These are phyloP conservation scores for Pseudozyma hubeiensis DNA, from an alignment of 1,284 basidiomycete species.

Conservation along the genomic window DNA sequence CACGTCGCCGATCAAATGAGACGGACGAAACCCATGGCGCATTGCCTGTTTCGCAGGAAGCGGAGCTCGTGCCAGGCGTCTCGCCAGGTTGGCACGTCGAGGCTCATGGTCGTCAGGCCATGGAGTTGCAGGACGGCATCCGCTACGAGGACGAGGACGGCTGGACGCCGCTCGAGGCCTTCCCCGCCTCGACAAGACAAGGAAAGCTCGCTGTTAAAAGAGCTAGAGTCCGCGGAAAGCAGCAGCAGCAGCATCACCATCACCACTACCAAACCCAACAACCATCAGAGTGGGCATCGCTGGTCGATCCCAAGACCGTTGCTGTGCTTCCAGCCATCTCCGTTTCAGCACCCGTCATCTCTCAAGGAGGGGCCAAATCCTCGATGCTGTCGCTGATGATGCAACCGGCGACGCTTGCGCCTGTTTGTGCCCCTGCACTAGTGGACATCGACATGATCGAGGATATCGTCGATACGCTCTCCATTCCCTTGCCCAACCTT, in stretches of 20 bases:
- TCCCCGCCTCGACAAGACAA: constrained; percentile 36
- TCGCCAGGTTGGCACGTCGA: constrained; percentile 59
- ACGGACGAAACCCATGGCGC: constrained; percentile 15
- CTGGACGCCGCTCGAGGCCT: constrained; percentile 52
- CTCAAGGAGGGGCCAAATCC: constrained; percentile 2
- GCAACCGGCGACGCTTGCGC: not conserved
- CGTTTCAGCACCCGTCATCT: constrained; percentile 11
- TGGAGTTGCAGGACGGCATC: constrained; percentile 47
- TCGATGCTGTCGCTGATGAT: not conserved
- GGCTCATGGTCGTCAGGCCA: constrained; percentile 46
- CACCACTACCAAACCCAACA: not conserved
- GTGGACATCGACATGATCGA: constrained; percentile 22
- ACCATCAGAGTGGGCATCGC: not conserved
- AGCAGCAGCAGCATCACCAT: not conserved
- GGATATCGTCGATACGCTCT: not conserved
- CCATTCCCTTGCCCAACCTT: not conserved
- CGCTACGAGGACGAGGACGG: constrained; percentile 49
- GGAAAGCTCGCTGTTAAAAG: constrained; percentile 38
- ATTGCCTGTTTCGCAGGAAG: constrained; percentile 8
- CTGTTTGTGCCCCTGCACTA: not conserved
- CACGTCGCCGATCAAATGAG: constrained; percentile 24
- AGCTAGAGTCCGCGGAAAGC: constrained; percentile 19
- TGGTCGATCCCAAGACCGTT: not conserved
- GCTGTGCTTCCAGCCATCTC: not conserved
- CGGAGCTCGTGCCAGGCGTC: constrained; percentile 41